These are phyloP conservation scores for Ogataea allantospora DNA, from an alignment of 805 yeast genomes.

Conservation along the genomic window DNA sequence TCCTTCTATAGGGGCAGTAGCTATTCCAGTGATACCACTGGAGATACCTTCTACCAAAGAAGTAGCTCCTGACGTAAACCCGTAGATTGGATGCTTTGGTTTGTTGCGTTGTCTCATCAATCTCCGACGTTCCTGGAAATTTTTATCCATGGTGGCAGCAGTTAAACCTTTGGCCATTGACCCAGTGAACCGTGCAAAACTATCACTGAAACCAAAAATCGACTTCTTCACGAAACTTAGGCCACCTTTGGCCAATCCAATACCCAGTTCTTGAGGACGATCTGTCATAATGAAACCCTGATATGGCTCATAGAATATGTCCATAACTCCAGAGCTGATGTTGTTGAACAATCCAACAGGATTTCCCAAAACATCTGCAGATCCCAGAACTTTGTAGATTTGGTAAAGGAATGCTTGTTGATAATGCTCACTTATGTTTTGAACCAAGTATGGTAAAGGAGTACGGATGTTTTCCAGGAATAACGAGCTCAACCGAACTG, in stretches of 20 bases:
- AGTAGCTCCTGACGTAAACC: slow-evolving; percentile 81
- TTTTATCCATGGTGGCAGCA: slow-evolving; percentile 81
- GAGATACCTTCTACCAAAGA: slow-evolving; percentile 84
- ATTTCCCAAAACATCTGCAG: slow-evolving; percentile 94
- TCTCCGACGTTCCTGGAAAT: slow-evolving; percentile 83
- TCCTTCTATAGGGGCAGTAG: slow-evolving; percentile 87
- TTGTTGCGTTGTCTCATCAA: slow-evolving; percentile 70
- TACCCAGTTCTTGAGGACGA: slow-evolving; percentile 93
- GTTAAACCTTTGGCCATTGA: slow-evolving; percentile 92
- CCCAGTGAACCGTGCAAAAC: slow-evolving; percentile 89
- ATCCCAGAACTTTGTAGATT: slow-evolving; percentile 87
- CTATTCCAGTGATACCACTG: slow-evolving; percentile 88
- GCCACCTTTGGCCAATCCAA: slow-evolving; percentile 95
- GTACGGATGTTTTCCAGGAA: slow-evolving; percentile 87
- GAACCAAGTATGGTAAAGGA: slow-evolving; percentile 69
- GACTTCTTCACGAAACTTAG: slow-evolving; percentile 90
- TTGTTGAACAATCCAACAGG: slow-evolving; percentile 97
- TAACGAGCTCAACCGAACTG: slow-evolving; percentile 82
- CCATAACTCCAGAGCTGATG: slow-evolving; percentile 91
- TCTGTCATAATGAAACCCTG: slow-evolving; percentile 93
- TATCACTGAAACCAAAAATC: slow-evolving; percentile 91
- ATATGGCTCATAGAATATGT: slow-evolving; percentile 95
- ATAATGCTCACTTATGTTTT: slow-evolving; percentile 78
- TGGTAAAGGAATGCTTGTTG: slow-evolving; percentile 91
- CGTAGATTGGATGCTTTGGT: slow-evolving; percentile 82